Conservation (phyloP, 148 eudicot genomes). For the Cornus florida region DNA sequence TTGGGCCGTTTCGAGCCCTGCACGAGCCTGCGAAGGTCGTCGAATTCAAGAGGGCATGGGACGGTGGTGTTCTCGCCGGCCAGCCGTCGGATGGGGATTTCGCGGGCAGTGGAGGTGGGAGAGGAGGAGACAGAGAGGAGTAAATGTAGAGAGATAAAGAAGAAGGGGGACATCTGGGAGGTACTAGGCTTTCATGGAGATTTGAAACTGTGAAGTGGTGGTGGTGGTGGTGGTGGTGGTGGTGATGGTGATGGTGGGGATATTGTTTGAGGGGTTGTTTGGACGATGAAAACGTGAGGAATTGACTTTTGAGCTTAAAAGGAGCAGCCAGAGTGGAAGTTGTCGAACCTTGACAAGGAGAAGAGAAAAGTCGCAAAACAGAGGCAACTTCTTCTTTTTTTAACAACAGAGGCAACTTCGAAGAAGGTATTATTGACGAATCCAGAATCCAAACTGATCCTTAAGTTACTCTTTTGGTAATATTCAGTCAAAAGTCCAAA, state of each 20-base stretch:
- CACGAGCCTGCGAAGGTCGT: slow-evolving; percentile 19
- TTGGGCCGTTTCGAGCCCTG: slow-evolving; percentile 20
- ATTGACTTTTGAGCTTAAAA: too few species aligned
- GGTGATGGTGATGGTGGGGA: background rate
- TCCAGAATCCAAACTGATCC: too few species aligned
- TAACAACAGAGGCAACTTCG: too few species aligned
- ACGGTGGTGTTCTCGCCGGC: slow-evolving; percentile 18
- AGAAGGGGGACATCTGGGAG: slow-evolving; percentile 7
- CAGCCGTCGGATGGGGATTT: slow-evolving; percentile 7
- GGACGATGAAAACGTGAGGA: background rate
- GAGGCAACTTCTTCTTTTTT: too few species aligned
- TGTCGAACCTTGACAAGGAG: background rate
- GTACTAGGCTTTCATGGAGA: background rate
- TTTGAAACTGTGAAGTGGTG: background rate
- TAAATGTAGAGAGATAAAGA: background rate
- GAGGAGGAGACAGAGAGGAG: background rate
- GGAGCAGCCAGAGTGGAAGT: background rate
- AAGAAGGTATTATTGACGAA: too few species aligned
- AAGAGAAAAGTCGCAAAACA: too few species aligned
- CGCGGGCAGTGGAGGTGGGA: slow-evolving; percentile 8
- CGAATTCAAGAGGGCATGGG: slow-evolving; percentile 64
- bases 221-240: too few species aligned
- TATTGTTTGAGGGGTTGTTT: background rate
- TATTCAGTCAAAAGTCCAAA: too few species aligned
- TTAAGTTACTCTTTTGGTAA: too few species aligned